A percentile compares a stretch with the other conserved stretches of the same genome.
These are phyloP conservation scores for Picea glauca DNA, from an alignment of 75 land plant genomes.

Conservation along the genomic window DNA sequence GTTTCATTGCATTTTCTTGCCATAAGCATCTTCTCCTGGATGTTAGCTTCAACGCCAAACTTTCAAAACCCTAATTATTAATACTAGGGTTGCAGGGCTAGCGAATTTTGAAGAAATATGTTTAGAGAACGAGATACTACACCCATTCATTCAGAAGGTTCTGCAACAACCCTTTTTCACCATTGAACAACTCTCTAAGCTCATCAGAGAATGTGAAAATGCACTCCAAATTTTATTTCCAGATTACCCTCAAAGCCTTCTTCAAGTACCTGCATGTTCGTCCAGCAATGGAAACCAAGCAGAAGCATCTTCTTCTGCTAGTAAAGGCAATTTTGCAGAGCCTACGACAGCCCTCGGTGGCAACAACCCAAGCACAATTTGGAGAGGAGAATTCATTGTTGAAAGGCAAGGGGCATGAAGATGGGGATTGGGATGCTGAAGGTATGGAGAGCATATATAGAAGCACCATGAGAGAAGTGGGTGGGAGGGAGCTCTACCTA, in stretches of 20 bases:
- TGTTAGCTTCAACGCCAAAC: no score
- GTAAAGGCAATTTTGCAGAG: neutral
- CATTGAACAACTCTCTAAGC: conserved; percentile 75
- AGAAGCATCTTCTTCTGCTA: neutral
- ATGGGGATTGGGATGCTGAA: neutral
- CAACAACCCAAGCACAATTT: no score
- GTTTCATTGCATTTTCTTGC: neutral
- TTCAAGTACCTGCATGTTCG: neutral
- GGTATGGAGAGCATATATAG: conserved; percentile 62
- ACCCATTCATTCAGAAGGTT: conserved; percentile 72
- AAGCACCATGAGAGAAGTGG: conserved; percentile 72
- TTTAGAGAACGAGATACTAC: conserved; percentile 77
- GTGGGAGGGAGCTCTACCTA: conserved; percentile 78
- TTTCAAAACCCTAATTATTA: no score
- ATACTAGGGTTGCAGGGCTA: conserved; percentile 38
- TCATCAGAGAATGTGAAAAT: conserved; percentile 77
- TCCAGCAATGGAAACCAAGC: neutral
- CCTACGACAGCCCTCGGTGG: no score
- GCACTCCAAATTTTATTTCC: conserved; percentile 70
- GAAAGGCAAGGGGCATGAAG: no score
- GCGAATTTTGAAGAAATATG: conserved; percentile 94
- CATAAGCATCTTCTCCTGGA: no score
- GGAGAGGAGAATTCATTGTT: no score
- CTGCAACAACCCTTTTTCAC: conserved; percentile 89
- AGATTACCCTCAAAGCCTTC: neutral